These are phyloP conservation scores for Fusarium torulosum DNA, from an alignment of 2,329 filamentous ascomycete species.

Conservation along the genomic window DNA sequence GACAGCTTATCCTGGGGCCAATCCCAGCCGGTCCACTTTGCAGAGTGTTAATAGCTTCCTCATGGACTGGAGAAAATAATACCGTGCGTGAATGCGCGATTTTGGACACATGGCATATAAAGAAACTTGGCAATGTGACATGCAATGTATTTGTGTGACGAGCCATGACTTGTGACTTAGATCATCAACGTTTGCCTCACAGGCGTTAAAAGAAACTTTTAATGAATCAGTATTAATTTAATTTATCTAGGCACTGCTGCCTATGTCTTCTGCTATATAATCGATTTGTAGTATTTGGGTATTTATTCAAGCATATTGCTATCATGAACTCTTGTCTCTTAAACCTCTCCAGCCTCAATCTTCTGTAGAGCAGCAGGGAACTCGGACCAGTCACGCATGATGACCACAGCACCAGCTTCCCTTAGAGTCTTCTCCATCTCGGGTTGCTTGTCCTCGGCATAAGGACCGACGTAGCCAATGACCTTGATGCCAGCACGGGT, in stretches of 20 bases:
- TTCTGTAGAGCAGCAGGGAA: conserved; percentile 63
- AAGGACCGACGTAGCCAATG: conserved; percentile 88
- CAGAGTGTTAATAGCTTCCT: conserved; percentile 94
- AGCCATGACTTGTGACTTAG: not conserved
- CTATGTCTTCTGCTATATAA: conserved; percentile 26
- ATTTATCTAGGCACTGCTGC: conserved; percentile 22
- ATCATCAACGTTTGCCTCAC: not conserved
- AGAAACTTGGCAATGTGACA: not conserved
- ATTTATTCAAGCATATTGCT: conserved; percentile 40
- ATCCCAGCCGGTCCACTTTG: conserved; percentile 85
- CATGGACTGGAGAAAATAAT: conserved; percentile 68
- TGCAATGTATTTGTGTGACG: not conserved
- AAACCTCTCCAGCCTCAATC: conserved; percentile 58
- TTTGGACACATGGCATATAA: not conserved
- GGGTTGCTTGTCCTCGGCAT: conserved; percentile 69
- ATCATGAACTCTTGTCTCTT: conserved; percentile 27
- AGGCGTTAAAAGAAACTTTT: not conserved
- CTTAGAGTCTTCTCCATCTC: conserved; percentile 73
- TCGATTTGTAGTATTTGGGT: conserved; percentile 26
- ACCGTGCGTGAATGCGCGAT: not conserved
- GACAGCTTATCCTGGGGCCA: conserved; percentile 80
- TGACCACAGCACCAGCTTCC: conserved; percentile 71
- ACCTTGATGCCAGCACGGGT: conserved; percentile 82
- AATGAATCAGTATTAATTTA: conserved; percentile 27
- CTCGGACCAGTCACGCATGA: conserved; percentile 72